phyloP scores from a whole-genome alignment of 2,329 filamentous ascomycete species.

The Aspergillus terreus region DNA sequence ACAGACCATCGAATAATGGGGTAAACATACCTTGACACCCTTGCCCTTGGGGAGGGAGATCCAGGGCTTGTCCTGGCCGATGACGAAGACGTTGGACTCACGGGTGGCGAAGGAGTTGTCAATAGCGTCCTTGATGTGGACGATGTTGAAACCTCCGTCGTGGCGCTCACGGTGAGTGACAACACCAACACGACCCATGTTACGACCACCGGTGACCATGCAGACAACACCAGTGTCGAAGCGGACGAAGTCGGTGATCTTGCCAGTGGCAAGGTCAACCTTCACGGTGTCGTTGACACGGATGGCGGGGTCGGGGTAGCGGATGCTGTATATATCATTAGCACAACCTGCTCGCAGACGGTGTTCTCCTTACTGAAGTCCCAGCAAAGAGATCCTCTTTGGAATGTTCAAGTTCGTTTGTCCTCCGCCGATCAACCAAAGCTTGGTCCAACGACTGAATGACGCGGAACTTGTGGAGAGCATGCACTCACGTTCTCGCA shows the following conservation, averaged over 20 bases:
- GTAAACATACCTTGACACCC: conserved; percentile 76
- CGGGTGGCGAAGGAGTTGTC: conserved; percentile 99
- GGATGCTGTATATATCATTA: conserved; percentile 67
- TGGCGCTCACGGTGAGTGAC: conserved; percentile 99
- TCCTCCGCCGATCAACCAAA: conserved; percentile 67
- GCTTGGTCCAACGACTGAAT: conserved; percentile 99
- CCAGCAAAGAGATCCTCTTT: conserved; percentile 21
- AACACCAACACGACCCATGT: conserved; percentile 99
- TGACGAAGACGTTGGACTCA: conserved; percentile 99
- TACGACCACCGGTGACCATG: conserved; percentile 99
- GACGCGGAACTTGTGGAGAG: conserved; percentile 68
- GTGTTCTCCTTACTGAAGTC: conserved; percentile 28
- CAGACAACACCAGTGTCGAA: conserved; percentile 98
- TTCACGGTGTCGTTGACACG: conserved; percentile 99
- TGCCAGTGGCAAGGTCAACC: conserved; percentile 94
- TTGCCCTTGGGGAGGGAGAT: conserved; percentile 99
- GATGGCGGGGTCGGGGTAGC: conserved; percentile 96
- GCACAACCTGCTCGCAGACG: conserved; percentile 24
- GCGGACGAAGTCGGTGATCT: conserved; percentile 96
- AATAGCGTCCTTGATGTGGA: conserved; percentile 99
- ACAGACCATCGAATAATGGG: neutral
- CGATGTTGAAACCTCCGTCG: conserved; percentile 99
- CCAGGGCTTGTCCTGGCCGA: conserved; percentile 98
- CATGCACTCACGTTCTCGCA: conserved; percentile 97
- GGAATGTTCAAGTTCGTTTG: conserved; percentile 22